Evolutionary conservation across 108 stramenopile genomes (phyloP).

Genomic region (Conticribra guillardii): DNA sequence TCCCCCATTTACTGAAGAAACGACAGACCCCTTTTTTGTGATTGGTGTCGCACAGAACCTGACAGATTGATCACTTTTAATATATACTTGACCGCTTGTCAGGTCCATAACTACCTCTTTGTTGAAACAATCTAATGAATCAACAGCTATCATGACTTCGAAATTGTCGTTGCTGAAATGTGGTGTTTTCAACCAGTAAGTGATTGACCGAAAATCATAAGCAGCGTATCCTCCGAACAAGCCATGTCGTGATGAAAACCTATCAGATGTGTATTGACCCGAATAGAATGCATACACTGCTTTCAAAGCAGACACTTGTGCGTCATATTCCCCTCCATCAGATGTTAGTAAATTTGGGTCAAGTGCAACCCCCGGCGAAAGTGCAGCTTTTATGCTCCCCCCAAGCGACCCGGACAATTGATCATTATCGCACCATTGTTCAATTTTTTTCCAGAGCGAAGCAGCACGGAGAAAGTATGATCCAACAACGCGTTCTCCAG

Average conservation of each 20-base stretch:
- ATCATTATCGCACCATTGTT: conserved; percentile 43
- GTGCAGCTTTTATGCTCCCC: conserved; percentile 1
- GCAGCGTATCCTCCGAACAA: conserved; percentile 62
- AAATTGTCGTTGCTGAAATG: neutral
- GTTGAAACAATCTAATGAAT: neutral
- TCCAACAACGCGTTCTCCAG: conserved; percentile 10
- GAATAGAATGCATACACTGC: conserved; percentile 41
- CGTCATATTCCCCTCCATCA: neutral
- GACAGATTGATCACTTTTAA: neutral
- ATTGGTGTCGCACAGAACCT: neutral
- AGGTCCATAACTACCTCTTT: conserved; percentile 10
- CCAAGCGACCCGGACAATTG: conserved; percentile 8
- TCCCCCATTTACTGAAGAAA: neutral
- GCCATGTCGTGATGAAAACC: conserved; percentile 17
- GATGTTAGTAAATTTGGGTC: neutral
- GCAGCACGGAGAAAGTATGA: conserved; percentile 60
- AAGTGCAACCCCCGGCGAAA: conserved; percentile 15
- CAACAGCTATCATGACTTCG: neutral
- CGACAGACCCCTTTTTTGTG: no score
- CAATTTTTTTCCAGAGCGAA: conserved; percentile 49
- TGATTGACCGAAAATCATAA: conserved; percentile 33
- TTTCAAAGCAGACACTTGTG: conserved; percentile 20
- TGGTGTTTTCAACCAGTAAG: conserved; percentile 9
- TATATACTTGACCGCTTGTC: conserved; percentile 1
- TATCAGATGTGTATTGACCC: conserved; percentile 23